These are phyloP conservation scores for Colletotrichum lindemuthianum DNA, from an alignment of 2,329 filamentous ascomycete genomes.

Conservation along the genomic window DNA sequence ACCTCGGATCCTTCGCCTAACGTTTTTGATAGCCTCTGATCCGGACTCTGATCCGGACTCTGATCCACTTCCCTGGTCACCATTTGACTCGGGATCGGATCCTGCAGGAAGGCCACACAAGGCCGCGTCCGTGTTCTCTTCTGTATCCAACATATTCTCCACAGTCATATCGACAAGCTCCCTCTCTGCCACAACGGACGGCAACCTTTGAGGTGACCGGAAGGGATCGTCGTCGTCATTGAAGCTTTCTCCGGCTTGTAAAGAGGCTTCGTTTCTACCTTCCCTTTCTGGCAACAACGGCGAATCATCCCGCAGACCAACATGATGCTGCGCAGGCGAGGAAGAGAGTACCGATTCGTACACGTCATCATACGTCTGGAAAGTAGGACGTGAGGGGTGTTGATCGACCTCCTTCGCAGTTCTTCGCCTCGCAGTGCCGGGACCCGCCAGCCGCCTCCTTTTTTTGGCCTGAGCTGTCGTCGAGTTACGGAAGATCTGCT, in stretches of 20 bases:
- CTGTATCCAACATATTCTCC: constrained; percentile 27
- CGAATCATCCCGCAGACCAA: not conserved
- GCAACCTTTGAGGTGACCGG: not conserved
- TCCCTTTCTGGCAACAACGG: not conserved
- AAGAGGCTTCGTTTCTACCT: not conserved
- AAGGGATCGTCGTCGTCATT: not conserved
- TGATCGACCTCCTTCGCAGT: not conserved
- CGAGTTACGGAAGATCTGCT: constrained; percentile 40
- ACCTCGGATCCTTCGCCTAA: constrained; percentile 62
- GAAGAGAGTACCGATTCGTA: constrained; percentile 22
- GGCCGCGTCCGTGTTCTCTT: constrained; percentile 26
- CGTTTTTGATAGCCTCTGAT: constrained; percentile 49
- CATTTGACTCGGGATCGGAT: constrained; percentile 19
- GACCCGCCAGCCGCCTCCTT: constrained; percentile 4
- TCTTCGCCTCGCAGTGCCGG: not conserved
- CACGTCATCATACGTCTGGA: constrained; percentile 30
- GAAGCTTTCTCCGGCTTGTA: not conserved
- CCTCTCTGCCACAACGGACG: not conserved
- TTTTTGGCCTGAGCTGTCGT: constrained; percentile 10
- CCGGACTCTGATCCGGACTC: constrained; percentile 52
- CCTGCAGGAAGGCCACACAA: constrained; percentile 20
- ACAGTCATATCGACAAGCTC: constrained; percentile 31
- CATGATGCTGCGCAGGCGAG: not conserved
- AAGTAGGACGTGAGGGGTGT: constrained; percentile 10
- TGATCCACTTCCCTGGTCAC: constrained; percentile 24